These are phyloP conservation scores for Priceomyces haplophilus DNA, from an alignment of 805 yeast species.

Conservation along the genomic window DNA sequence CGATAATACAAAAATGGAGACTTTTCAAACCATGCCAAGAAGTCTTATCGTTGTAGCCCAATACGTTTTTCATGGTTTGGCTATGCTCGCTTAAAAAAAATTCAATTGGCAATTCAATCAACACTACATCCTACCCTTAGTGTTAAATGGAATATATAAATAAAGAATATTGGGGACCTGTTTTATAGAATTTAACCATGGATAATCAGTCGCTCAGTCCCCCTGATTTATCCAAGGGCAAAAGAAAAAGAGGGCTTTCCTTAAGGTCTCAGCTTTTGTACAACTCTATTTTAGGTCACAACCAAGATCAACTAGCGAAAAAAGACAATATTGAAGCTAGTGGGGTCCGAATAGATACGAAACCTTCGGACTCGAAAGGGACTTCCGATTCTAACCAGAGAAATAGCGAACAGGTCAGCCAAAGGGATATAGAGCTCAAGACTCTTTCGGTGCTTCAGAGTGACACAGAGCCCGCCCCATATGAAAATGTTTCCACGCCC, in stretches of 20 bases:
- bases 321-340: background rate
- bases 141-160: background rate
- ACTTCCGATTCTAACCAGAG: slow-evolving; percentile 6
- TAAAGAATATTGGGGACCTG: background rate
- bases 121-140: background rate
- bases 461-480: slow-evolving; percentile 1
- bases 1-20: too few relatives aligned
- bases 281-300: slow-evolving; percentile 27
- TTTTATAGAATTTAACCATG: background rate
- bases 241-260: slow-evolving; percentile 63
- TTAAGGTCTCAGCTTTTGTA: slow-evolving; percentile 64
- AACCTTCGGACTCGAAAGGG: background rate
- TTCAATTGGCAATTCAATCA: background rate
- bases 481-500: slow-evolving; percentile 11
- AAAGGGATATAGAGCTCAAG: slow-evolving; percentile 3
- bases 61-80: background rate
- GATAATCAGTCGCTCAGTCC: slow-evolving; percentile 2
- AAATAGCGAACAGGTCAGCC: slow-evolving; percentile 6
- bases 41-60: too few relatives aligned
- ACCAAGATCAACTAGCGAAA: slow-evolving; percentile 19
- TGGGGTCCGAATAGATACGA: background rate
- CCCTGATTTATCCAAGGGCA: slow-evolving; percentile 19
- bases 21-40: too few relatives aligned
- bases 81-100: background rate
- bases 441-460: background rate